Percentiles rank a stretch among this genome's conserved stretches.
These are phyloP conservation scores for Gastrodia elata DNA, from an alignment of 106 monocot species.

Conservation along the genomic window DNA sequence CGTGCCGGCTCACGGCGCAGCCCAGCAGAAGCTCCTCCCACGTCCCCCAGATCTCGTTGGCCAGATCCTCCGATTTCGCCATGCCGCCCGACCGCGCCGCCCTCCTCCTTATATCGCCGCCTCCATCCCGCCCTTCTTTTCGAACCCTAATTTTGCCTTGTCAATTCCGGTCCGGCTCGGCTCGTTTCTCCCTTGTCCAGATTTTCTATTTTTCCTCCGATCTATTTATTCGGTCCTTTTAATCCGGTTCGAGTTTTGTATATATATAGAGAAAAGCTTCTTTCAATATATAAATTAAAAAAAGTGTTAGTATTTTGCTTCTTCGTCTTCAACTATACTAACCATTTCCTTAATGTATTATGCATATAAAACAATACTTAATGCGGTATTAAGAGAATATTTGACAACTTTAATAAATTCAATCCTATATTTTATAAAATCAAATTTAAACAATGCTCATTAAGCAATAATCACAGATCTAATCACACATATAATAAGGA, in stretches of 20 bases:
- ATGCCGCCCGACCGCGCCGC: constrained; percentile 6
- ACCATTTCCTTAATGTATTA: too few relatives aligned
- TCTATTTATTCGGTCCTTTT: not conserved
- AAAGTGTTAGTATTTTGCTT: too few relatives aligned
- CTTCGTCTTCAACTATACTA: too few relatives aligned
- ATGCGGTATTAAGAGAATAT: too few relatives aligned
- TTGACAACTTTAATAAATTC: too few relatives aligned
- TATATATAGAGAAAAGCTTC: too few relatives aligned
- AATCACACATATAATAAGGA: too few relatives aligned
- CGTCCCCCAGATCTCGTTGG: constrained; percentile 85
- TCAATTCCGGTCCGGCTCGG: constrained; percentile 3
- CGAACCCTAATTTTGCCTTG: constrained; percentile 1
- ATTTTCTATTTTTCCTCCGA: not conserved
- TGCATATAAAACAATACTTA: too few relatives aligned
- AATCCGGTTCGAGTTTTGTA: not conserved
- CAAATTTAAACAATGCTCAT: too few relatives aligned
- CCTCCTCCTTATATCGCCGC: constrained; percentile 3
- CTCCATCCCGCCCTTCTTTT: constrained; percentile 6
- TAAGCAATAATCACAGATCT: too few relatives aligned
- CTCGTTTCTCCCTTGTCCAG: not conserved
- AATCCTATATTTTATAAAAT: too few relatives aligned
- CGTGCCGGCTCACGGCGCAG: constrained; percentile 71
- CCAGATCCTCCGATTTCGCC: constrained; percentile 52
- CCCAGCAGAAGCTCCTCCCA: constrained; percentile 92
- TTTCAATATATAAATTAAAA: too few relatives aligned